Conservation (phyloP, 768 basidiomycete species). For the Lactarius sp. region DNA sequence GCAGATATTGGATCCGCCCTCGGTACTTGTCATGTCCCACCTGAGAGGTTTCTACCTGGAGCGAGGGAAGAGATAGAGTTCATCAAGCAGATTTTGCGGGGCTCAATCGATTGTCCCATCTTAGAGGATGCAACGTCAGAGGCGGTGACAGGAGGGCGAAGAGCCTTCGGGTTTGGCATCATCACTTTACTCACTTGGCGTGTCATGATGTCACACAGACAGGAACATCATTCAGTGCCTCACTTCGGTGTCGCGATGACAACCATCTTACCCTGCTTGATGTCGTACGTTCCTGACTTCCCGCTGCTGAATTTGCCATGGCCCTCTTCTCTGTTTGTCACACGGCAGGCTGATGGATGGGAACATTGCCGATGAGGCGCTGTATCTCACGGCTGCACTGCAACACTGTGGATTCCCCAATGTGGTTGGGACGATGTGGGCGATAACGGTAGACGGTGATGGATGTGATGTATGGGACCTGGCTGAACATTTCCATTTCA, state of each 20-base stretch:
- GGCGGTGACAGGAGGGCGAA: background rate
- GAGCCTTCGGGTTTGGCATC: background rate
- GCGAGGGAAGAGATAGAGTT: background rate
- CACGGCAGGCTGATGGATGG: no score
- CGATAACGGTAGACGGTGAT: constrained; percentile 2
- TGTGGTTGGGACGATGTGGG: constrained; percentile 5
- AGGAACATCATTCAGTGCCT: background rate
- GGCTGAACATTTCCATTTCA: background rate
- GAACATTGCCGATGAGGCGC: no score
- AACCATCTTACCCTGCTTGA: constrained; percentile 2
- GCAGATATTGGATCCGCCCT: background rate
- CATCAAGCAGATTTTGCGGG: background rate
- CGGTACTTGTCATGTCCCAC: constrained; percentile 3
- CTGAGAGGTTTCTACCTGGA: background rate
- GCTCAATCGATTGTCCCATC: background rate
- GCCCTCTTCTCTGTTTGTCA: constrained; percentile 6
- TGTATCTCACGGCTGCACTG: background rate
- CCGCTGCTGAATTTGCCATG: constrained; percentile 4
- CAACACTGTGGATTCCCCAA: no score
- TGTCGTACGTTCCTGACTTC: constrained; percentile 1
- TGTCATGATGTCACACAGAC: constrained; percentile 7
- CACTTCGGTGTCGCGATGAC: background rate
- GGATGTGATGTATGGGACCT: constrained; percentile 9
- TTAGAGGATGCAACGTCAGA: background rate
- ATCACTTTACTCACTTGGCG: background rate